Percentiles rank a stretch among this genome's conserved stretches.
Conservation (phyloP, 768 basidiomycete species). For the Mycena polygramma region DNA sequence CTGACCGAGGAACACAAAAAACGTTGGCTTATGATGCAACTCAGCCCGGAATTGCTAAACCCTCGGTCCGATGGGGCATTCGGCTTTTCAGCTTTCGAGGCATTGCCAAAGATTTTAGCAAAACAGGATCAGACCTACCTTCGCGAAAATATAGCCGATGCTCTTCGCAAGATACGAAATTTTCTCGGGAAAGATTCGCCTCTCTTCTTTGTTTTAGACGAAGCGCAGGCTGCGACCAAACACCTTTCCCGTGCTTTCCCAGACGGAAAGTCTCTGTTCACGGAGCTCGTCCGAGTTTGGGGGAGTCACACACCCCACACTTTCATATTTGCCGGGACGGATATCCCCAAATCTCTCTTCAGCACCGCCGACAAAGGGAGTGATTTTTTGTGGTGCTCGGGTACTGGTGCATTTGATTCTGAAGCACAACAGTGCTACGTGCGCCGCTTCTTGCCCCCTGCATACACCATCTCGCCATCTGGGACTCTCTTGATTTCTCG, state of each 20-base stretch:
- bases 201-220: conserved; percentile 30
- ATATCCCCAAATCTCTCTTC: conserved; percentile 25
- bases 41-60: not conserved
- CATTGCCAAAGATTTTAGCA: not conserved
- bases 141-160: conserved; percentile 2
- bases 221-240: conserved; percentile 25
- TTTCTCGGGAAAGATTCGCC: conserved; percentile 2
- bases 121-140: not conserved
- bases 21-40: conserved; percentile 2
- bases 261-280: not conserved
- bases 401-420: conserved; percentile 11
- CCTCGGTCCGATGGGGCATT: not conserved
- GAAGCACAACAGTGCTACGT: conserved; percentile 17
- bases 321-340: conserved; percentile 28
- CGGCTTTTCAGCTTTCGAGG: not conserved
- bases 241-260: conserved; percentile 7
- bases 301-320: not conserved
- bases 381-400: conserved; percentile 7
- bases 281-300: not conserved
- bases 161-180: not conserved
- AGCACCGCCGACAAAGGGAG: not conserved
- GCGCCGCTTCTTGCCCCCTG: conserved; percentile 19
- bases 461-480: conserved; percentile 10
- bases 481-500: conserved; percentile 13
- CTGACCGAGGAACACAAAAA: conserved; percentile 9